A percentile compares a stretch with the other conserved stretches of the same genome.
phyloP scores from a whole-genome alignment of 441 rosid species.

The Bruguiera hainesii region DNA sequence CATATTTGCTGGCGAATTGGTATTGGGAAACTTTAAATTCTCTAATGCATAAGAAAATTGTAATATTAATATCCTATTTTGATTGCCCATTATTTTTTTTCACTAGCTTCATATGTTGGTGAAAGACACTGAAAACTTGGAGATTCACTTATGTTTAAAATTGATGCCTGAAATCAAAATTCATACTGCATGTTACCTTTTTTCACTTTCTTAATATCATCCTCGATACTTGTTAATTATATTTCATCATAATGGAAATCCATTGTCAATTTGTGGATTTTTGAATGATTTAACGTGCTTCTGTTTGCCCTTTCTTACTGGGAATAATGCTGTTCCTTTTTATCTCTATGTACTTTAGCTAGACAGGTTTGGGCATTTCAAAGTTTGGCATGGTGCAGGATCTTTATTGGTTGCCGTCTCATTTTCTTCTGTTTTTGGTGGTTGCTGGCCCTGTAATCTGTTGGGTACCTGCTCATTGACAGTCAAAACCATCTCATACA shows the following conservation, averaged over 20 bases:
- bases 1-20: conserved; percentile 85
- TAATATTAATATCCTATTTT: background rate
- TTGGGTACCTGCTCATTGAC: conserved; percentile 41
- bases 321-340: conserved; percentile 7
- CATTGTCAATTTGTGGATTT: background rate
- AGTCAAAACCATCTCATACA: conserved; percentile 73
- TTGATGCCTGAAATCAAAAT: background rate
- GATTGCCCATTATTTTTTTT: background rate
- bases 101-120: background rate
- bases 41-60: background rate
- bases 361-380: conserved; percentile 98
- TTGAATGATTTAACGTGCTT: background rate
- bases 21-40: conserved; percentile 25
- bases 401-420: conserved; percentile 86
- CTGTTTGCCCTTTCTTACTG: background rate
- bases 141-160: conserved; percentile 1
- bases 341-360: conserved; percentile 44
- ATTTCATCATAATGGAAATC: background rate
- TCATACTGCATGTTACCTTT: background rate
- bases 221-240: background rate
- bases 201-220: background rate
- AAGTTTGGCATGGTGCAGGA: conserved; percentile 95
- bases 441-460: conserved; percentile 74
- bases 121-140: background rate
- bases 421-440: conserved; percentile 96